A percentile compares a stretch with the other conserved stretches of the same genome.
These are phyloP conservation scores for Stephanodiscus minutulus DNA, from an alignment of 108 stramenopile species.

Conservation along the genomic window DNA sequence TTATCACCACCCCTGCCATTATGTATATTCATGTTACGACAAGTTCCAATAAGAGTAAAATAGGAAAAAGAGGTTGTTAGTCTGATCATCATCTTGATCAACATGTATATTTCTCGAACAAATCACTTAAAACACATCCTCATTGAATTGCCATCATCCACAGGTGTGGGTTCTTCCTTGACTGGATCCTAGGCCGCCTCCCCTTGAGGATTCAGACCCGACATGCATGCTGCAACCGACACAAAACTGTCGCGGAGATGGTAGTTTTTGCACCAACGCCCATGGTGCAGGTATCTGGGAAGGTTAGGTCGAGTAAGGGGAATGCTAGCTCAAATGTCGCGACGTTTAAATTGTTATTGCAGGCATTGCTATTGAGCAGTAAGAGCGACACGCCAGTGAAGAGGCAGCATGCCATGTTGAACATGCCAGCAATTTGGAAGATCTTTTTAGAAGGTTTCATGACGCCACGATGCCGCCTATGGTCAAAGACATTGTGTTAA, in stretches of 20 bases:
- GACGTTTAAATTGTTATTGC: constrained; percentile 29
- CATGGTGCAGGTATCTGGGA: constrained; percentile 23
- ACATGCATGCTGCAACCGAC: constrained; percentile 10
- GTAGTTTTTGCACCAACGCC: constrained; percentile 35
- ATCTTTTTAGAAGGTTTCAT: constrained; percentile 2
- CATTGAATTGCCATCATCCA: too few relatives aligned
- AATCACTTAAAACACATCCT: too few relatives aligned
- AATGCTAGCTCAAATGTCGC: background rate
- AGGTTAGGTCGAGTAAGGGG: constrained; percentile 4
- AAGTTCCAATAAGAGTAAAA: background rate
- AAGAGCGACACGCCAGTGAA: constrained; percentile 52
- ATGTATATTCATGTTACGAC: background rate
- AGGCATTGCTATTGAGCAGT: constrained; percentile 49
- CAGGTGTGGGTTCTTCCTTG: background rate
- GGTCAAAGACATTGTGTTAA: constrained; percentile 38
- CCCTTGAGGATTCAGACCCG: too few relatives aligned
- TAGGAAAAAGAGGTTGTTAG: background rate
- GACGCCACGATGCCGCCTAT: constrained; percentile 42
- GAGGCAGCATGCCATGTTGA: constrained; percentile 36
- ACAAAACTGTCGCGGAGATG: constrained; percentile 45
- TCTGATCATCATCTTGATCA: background rate
- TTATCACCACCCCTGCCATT: background rate
- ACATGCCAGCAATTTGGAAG: constrained; percentile 18
- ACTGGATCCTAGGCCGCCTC: too few relatives aligned
- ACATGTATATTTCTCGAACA: too few relatives aligned